phyloP scores from a whole-genome alignment of 2,329 filamentous ascomycete species.

The Aureobasidium mangrovei region DNA sequence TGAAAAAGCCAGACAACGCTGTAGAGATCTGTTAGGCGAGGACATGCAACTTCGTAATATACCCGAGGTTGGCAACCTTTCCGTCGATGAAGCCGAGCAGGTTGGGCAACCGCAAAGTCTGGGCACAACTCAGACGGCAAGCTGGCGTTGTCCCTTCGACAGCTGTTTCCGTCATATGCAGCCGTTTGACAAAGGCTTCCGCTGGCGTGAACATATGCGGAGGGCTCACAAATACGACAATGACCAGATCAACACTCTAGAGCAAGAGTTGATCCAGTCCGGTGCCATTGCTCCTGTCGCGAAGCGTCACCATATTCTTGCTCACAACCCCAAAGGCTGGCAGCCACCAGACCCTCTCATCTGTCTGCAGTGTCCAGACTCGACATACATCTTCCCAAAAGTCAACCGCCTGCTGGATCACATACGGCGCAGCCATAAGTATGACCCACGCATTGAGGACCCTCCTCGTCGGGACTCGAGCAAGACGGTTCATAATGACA shows the following conservation, averaged over 20 bases:
- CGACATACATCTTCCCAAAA: slow-evolving; percentile 31
- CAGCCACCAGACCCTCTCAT: slow-evolving; percentile 20
- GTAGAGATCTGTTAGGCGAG: slow-evolving; percentile 65
- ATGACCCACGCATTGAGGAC: slow-evolving; percentile 26
- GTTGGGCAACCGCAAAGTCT: background rate
- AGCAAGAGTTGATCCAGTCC: slow-evolving; percentile 2
- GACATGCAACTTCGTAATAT: slow-evolving; percentile 57
- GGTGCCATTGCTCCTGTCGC: background rate
- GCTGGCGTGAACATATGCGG: slow-evolving; percentile 28
- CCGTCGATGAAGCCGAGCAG: slow-evolving; percentile 7
- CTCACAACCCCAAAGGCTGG: slow-evolving; percentile 14
- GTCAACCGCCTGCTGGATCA: slow-evolving; percentile 32
- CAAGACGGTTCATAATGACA: background rate
- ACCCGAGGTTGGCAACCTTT: slow-evolving; percentile 29
- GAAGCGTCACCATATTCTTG: background rate
- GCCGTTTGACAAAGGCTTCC: slow-evolving; percentile 21
- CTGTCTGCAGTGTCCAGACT: slow-evolving; percentile 31
- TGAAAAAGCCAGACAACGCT: slow-evolving; percentile 62
- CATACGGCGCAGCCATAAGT: slow-evolving; percentile 37
- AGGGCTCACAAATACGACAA: slow-evolving; percentile 21
- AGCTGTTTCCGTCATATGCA: slow-evolving; percentile 22
- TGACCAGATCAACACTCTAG: slow-evolving; percentile 12
- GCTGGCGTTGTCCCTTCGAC: slow-evolving; percentile 21
- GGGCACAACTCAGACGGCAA: background rate
- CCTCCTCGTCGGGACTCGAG: background rate